Evolutionary conservation across 768 basidiomycete genomes (phyloP).

Genomic region (Phylloporus sp.): DNA sequence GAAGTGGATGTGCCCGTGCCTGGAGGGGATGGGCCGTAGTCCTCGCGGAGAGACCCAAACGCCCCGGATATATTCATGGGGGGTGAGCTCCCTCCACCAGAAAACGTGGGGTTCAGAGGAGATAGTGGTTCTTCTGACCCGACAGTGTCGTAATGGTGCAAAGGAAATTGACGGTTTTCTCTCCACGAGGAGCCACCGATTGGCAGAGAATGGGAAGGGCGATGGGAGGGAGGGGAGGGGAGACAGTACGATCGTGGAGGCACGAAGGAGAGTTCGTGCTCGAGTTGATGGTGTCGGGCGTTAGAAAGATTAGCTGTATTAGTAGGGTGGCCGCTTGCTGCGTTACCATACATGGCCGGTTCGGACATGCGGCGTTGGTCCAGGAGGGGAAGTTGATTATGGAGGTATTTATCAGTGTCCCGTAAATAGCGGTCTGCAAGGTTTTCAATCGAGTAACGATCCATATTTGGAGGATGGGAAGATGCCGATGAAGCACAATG

Average conservation of each 20-base stretch:
- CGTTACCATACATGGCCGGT: constrained; percentile 45
- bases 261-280: constrained; percentile 34
- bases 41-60: constrained; percentile 44
- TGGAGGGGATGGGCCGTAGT: constrained; percentile 59
- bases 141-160: constrained; percentile 31
- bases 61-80: constrained; percentile 27
- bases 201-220: constrained; percentile 41
- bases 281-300: constrained; percentile 39
- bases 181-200: constrained; percentile 35
- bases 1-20: constrained; percentile 57
- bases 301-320: constrained; percentile 30
- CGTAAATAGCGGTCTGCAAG: constrained; percentile 40
- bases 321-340: constrained; percentile 35
- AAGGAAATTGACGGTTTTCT: constrained; percentile 27
- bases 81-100: constrained; percentile 36
- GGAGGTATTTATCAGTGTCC: constrained; percentile 32
- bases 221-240: constrained; percentile 43
- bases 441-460: constrained; percentile 35
- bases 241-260: constrained; percentile 33
- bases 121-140: constrained; percentile 48
- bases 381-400: constrained; percentile 34
- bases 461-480: constrained; percentile 38
- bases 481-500: constrained; percentile 41
- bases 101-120: constrained; percentile 51
- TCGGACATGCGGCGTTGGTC: constrained; percentile 71